A percentile compares a stretch with the other conserved stretches of the same genome.
These are phyloP conservation scores for Funneliformis caledonium DNA, from an alignment of 371 early-diverging fungal species.

Conservation along the genomic window DNA sequence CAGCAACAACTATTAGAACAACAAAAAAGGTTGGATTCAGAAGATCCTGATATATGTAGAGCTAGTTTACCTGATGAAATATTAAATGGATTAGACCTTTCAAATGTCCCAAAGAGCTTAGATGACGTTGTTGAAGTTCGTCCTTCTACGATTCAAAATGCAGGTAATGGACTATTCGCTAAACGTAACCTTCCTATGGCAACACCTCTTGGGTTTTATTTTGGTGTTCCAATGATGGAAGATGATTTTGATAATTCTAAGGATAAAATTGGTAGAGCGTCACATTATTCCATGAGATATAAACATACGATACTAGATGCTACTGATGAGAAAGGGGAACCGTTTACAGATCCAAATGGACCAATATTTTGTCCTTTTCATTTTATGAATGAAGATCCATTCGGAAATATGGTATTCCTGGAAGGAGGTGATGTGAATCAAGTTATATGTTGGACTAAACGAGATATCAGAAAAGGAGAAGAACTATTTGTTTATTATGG, in stretches of 20 bases:
- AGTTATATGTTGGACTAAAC: constrained; percentile 73
- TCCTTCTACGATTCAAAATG: constrained; percentile 65
- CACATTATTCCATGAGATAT: constrained; percentile 84
- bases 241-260: constrained; percentile 87
- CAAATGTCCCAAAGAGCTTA: constrained; percentile 59
- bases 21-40: not conserved
- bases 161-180: constrained; percentile 83
- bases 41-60: not conserved
- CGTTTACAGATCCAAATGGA: constrained; percentile 68
- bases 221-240: constrained; percentile 91
- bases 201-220: constrained; percentile 85
- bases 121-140: constrained; percentile 66
- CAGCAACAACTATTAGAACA: not conserved
- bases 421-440: constrained; percentile 81
- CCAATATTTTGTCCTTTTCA: constrained; percentile 84
- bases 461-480: constrained; percentile 71
- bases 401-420: constrained; percentile 71
- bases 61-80: constrained; percentile 36
- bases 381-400: constrained; percentile 77
- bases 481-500: constrained; percentile 87
- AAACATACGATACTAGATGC: constrained; percentile 85
- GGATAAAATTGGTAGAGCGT: constrained; percentile 76
- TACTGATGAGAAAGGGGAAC: constrained; percentile 75
- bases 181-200: constrained; percentile 68
- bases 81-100: constrained; percentile 47